Evolutionary conservation across 106 monocot genomes (phyloP).

Genomic region (Apostasia shenzhenica): DNA sequence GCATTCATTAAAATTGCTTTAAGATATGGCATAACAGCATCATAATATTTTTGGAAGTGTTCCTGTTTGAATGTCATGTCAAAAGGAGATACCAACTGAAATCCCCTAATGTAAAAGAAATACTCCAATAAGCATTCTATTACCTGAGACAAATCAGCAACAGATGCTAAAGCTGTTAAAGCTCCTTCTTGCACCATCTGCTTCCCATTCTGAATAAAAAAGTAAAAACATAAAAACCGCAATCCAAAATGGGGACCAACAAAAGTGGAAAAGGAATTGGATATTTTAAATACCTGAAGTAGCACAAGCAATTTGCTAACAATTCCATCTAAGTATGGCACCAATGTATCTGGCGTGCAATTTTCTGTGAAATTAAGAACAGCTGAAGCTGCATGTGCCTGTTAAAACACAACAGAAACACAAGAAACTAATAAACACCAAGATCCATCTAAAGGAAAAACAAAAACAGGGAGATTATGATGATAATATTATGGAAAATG

Average conservation of each 20-base stretch:
- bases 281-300: constrained; percentile 47
- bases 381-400: constrained; percentile 98
- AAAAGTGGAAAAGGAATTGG: not conserved
- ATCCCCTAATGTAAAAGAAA: not conserved
- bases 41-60: constrained; percentile 94
- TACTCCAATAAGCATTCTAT: constrained; percentile 2
- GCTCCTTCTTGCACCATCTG: constrained; percentile 97
- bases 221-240: not conserved
- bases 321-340: constrained; percentile 89
- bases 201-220: constrained; percentile 66
- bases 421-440: not conserved
- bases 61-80: constrained; percentile 42
- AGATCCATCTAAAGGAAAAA: not conserved
- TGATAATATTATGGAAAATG: too few relatives aligned
- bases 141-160: constrained; percentile 97
- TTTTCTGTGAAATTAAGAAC: constrained; percentile 95
- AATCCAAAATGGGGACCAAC: not conserved
- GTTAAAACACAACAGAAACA: constrained; percentile 1
- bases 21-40: constrained; percentile 88
- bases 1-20: constrained; percentile 94
- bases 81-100: not conserved
- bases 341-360: constrained; percentile 89
- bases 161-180: constrained; percentile 92
- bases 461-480: too few relatives aligned
- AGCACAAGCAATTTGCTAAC: constrained; percentile 89